Percentiles rank a stretch among this genome's conserved stretches.
phyloP scores from a whole-genome alignment of 164 flowering plant genomes.

The Amborella trichopoda region DNA sequence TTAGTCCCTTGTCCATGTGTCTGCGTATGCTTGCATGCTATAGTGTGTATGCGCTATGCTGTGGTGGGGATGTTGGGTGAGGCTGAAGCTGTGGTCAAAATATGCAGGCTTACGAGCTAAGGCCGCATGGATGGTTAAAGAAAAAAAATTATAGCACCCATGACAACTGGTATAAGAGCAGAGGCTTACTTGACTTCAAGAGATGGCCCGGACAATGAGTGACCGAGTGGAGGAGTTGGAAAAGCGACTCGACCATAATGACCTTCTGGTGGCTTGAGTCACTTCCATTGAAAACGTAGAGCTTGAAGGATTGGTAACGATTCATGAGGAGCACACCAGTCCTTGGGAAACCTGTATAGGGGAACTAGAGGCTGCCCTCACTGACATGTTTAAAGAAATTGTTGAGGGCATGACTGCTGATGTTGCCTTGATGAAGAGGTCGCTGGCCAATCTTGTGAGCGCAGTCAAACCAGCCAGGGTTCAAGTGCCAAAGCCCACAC shows the following conservation, averaged over 20 bases:
- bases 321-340: no score
- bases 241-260: no score
- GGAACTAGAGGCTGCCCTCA: no score
- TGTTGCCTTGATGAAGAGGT: not conserved
- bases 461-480: not conserved
- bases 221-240: no score
- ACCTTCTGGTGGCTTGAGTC: not conserved
- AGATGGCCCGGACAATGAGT: not conserved
- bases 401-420: not conserved
- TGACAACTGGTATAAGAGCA: not conserved
- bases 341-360: no score
- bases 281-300: not conserved
- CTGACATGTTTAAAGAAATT: not conserved
- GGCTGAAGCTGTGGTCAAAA: no score
- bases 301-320: not conserved
- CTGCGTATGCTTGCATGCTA: no score
- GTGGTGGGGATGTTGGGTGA: no score
- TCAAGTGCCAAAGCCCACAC: conserved; percentile 5
- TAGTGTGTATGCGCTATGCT: no score
- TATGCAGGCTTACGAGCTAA: no score
- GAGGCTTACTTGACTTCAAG: not conserved
- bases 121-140: no score
- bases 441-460: not conserved
- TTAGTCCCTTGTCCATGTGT: no score
- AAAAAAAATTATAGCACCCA: not conserved